Evolutionary conservation across 1,284 basidiomycete genomes (phyloP), one percentile per base, ranked within the genome.

Genomic region (Cutaneotrichosporon sp.): DNA sequence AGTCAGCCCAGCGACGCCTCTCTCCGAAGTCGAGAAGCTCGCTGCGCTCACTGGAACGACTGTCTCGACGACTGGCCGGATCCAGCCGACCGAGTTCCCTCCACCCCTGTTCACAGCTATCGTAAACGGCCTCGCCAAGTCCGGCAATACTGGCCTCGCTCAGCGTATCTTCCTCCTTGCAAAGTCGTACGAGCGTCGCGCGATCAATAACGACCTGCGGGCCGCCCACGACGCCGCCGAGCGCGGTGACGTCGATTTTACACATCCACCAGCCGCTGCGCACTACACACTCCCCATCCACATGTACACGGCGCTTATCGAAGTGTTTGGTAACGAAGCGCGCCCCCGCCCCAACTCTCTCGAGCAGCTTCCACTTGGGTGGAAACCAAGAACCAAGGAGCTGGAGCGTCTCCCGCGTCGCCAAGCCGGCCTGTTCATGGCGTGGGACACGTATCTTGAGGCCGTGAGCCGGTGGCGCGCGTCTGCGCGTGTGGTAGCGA

Each of bases 151-250:
- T 1, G 62, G 62, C 6, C 54, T 73, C 1, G 67, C 65, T 3
- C 67, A 70, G 46, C 57, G 69, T 11, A 53, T 73, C 2, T 70
- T 55, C 52, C 32, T 27, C 4, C 46, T 67, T 11, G 67, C 65
- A 6, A 37, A 54, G 22, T 51, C 59, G 5, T 43, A 27, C 32
- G 51, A 52, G 38, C 37, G 27, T 9, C 14, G 37, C 14, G 14
- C 17, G 42, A 51, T 33, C n/a, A n/a, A n/a, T n/a, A n/a, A n/a
- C n/a, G n/a, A n/a, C n/a, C n/a, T n/a, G n/a, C n/a, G n/a, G n/a
- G n/a, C n/a, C n/a, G n/a, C n/a, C n/a, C n/a, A n/a, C n/a, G n/a
- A n/a, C n/a, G 24, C 29, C 17, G 34, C 14, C 19, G 19, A 41
- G 11, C 20, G 25, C 32, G 31, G 27, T 10, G 35, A 38, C 17